These are phyloP conservation scores for Trichomonascaceae sp. DNA, from an alignment of 1,139 yeast genomes.

Conservation along the genomic window DNA sequence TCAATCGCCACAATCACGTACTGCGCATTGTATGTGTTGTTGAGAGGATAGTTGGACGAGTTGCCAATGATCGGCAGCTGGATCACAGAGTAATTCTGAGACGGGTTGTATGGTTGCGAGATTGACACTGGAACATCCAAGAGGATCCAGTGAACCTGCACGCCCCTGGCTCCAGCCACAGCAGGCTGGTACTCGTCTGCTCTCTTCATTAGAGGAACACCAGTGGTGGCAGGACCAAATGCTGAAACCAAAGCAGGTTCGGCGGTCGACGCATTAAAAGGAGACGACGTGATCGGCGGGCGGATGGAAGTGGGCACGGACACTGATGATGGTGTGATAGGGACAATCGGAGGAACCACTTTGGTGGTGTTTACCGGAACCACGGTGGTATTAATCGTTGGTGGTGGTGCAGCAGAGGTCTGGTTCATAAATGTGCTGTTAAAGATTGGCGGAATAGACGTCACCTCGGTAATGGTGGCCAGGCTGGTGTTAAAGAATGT, in stretches of 20 bases:
- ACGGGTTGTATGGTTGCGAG: not conserved
- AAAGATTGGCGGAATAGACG: not conserved
- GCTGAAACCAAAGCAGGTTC: no score
- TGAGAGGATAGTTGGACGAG: not conserved
- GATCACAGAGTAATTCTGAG: not conserved
- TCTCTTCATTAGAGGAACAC: not conserved
- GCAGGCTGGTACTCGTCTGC: no score
- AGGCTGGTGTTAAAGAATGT: not conserved
- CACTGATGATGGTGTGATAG: not conserved
- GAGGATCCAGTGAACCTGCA: not conserved
- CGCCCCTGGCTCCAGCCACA: not conserved
- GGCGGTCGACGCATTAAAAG: not conserved
- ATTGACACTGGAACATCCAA: not conserved
- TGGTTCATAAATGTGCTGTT: no score
- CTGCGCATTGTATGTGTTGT: not conserved
- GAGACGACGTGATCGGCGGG: not conserved
- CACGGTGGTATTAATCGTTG: not conserved
- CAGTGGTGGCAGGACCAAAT: not conserved
- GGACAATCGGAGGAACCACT: not conserved
- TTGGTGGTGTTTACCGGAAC: not conserved
- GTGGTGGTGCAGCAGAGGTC: no score
- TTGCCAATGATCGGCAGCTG: not conserved
- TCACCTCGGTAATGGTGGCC: not conserved
- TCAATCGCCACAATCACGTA: not conserved
- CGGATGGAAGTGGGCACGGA: not conserved